Conservation (phyloP, 75 land plant genomes). For the Isoetes taiwanensis region DNA sequence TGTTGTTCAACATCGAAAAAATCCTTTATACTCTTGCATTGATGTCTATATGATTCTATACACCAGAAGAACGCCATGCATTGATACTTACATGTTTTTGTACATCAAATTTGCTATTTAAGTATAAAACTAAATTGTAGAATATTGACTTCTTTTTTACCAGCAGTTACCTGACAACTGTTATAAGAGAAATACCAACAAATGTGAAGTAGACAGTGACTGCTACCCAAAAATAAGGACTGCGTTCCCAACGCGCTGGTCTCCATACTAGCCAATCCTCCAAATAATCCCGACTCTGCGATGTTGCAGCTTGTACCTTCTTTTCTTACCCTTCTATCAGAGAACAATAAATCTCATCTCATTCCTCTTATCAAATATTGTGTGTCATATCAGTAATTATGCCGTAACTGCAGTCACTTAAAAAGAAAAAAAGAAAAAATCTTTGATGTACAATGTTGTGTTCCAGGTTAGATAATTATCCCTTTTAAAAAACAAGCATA, state of each 20-base stretch:
- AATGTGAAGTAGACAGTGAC: conserved; percentile 61
- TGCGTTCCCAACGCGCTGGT: conserved; percentile 73
- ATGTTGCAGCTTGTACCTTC: conserved; percentile 18
- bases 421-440: no score
- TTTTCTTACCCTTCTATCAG: conserved; percentile 21
- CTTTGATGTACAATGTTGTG: background rate
- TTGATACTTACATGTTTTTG: no score
- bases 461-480: background rate
- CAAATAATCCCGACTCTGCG: conserved; percentile 40
- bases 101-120: no score
- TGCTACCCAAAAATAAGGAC: conserved; percentile 60
- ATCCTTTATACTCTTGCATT: no score
- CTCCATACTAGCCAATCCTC: conserved; percentile 73
- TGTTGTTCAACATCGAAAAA: no score
- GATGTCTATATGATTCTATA: no score
- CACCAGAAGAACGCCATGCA: no score
- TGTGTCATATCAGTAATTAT: background rate
- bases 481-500: conserved; percentile 8
- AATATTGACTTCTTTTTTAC: no score
- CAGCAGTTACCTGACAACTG: no score
- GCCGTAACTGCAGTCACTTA: background rate
- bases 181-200: conserved; percentile 58
- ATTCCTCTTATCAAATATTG: background rate
- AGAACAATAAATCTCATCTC: conserved; percentile 21
- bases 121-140: no score